Percentiles rank a stretch among this genome's conserved stretches.
Evolutionary conservation across 352 stramenopile species (phyloP).

Genomic region (Globisporangium paroecandrum): DNA sequence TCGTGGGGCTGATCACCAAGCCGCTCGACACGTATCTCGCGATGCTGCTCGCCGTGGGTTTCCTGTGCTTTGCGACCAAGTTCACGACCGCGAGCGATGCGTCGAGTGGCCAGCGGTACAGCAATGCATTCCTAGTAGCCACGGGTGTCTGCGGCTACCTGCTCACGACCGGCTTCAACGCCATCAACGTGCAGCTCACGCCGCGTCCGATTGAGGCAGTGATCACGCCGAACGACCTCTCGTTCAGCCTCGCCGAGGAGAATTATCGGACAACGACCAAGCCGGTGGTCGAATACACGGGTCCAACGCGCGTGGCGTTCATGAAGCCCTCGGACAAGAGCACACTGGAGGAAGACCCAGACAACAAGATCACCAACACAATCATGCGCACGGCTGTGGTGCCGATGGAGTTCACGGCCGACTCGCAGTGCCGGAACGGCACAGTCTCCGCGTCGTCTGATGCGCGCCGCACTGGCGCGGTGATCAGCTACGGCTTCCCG

Average conservation of each 20-base stretch:
- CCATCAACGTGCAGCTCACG: constrained; percentile 10
- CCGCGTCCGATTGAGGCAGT: neutral
- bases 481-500: constrained; percentile 8
- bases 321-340: neutral
- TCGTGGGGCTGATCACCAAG: neutral
- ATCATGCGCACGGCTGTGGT: constrained; percentile 1
- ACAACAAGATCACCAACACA: neutral
- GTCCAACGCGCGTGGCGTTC: neutral
- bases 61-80: constrained; percentile 8
- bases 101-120: constrained; percentile 24
- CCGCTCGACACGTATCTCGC: neutral
- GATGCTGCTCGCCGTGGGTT: constrained; percentile 6
- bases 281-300: neutral
- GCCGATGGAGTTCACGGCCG: neutral
- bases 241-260: neutral
- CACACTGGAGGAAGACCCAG: neutral
- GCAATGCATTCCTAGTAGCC: neutral
- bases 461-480: neutral
- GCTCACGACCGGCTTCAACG: constrained; percentile 5
- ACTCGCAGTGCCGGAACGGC: neutral
- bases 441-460: neutral
- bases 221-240: neutral
- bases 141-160: neutral
- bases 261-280: neutral
- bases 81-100: constrained; percentile 6